phyloP scores from a whole-genome alignment of 1,139 yeast species.

The Yamadazyma friedrichii region DNA sequence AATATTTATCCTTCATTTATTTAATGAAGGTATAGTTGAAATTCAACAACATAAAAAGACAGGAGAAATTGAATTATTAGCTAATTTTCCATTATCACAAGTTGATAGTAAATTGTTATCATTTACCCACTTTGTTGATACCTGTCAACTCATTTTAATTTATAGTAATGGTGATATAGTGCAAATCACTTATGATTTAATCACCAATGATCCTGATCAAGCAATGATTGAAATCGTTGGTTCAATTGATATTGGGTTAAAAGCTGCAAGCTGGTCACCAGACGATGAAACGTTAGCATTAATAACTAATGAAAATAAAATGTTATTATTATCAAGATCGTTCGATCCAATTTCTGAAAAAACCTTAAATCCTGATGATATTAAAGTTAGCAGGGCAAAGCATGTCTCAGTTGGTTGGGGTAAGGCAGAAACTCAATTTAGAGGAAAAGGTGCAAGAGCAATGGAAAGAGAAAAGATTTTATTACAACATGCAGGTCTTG shows the following conservation, averaged over 20 bases:
- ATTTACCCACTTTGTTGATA: constrained; percentile 66
- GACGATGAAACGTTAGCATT: constrained; percentile 85
- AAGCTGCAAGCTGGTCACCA: constrained; percentile 82
- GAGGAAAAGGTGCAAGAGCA: constrained; percentile 91
- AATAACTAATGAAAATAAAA: constrained; percentile 59
- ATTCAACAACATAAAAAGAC: constrained; percentile 55
- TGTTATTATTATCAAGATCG: constrained; percentile 67
- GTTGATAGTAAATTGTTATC: constrained; percentile 33
- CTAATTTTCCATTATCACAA: constrained; percentile 48
- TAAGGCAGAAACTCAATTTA: constrained; percentile 91
- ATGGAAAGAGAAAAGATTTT: constrained; percentile 61
- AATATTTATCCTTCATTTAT: constrained; percentile 64
- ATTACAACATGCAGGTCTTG: constrained; percentile 68
- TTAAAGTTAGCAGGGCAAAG: constrained; percentile 58
- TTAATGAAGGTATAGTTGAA: constrained; percentile 54
- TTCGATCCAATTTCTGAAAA: constrained; percentile 81
- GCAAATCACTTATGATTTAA: constrained; percentile 58
- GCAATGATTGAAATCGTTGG: constrained; percentile 77
- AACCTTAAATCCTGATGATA: constrained; percentile 57
- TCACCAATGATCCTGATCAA: constrained; percentile 48
- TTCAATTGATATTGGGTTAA: constrained; percentile 72
- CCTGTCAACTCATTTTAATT: constrained; percentile 58
- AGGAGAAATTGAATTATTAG: constrained; percentile 54
- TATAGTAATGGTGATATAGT: constrained; percentile 70
- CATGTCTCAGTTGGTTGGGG: constrained; percentile 99